Evolutionary conservation across 1,284 basidiomycete genomes (phyloP).

Genomic region (Cutaneotrichosporon cavernicola): DNA sequence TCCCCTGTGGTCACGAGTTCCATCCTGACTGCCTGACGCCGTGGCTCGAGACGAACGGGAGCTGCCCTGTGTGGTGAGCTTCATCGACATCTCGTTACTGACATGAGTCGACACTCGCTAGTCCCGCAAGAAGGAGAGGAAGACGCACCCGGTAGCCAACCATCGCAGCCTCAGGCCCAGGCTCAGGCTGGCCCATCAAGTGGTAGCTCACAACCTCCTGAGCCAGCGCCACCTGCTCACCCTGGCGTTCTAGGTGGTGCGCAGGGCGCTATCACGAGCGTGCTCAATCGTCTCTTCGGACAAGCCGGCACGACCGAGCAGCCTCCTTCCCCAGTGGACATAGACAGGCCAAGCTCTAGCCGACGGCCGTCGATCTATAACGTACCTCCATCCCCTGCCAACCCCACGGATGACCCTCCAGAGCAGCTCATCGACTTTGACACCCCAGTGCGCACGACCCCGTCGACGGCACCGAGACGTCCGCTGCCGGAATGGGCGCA

Average conservation of each 20-base stretch:
- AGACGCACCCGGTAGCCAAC: neutral
- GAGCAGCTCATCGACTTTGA: conserved; percentile 3
- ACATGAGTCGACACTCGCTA: conserved; percentile 28
- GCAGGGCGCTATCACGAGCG: conserved; percentile 31
- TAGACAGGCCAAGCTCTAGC: neutral
- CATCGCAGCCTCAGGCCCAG: conserved; percentile 1
- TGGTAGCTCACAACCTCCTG: neutral
- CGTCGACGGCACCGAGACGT: conserved; percentile 1
- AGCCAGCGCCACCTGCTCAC: neutral
- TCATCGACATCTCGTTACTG: neutral
- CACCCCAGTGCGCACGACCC: neutral
- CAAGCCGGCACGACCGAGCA: conserved; percentile 30
- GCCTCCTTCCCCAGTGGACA: neutral
- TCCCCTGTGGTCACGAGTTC: conserved; percentile 52
- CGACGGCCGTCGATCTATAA: neutral
- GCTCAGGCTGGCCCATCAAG: conserved; percentile 2
- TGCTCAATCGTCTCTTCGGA: conserved; percentile 43
- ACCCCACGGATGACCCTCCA: conserved; percentile 10
- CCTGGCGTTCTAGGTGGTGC: conserved; percentile 8
- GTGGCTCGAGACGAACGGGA: conserved; percentile 51
- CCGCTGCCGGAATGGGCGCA: conserved; percentile 7
- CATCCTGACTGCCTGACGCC: conserved; percentile 51
- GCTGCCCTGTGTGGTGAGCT: conserved; percentile 51
- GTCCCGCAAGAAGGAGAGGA: conserved; percentile 6
- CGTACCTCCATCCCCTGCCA: neutral